phyloP scores from a whole-genome alignment of 352 stramenopile species.

The Phytophthora podocarpi region DNA sequence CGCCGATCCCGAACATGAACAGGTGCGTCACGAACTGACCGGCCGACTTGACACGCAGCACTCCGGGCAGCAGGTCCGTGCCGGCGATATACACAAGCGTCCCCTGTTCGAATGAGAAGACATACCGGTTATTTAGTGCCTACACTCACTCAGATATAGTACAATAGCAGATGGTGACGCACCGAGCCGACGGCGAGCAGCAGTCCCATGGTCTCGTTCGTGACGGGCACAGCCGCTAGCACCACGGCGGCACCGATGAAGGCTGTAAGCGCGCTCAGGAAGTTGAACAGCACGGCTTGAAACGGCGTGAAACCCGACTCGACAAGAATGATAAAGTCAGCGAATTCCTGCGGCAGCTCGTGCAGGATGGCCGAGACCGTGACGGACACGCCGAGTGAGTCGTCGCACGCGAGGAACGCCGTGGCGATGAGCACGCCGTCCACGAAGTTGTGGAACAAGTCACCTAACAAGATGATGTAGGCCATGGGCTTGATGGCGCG shows the following conservation, averaged over 20 bases:
- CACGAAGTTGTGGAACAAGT: conserved; percentile 91
- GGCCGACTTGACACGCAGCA: conserved; percentile 51
- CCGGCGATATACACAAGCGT: conserved; percentile 74
- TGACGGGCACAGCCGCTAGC: conserved; percentile 59
- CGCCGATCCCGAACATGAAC: conserved; percentile 64
- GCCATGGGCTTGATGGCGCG: conserved; percentile 52
- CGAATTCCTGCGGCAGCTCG: conserved; percentile 87
- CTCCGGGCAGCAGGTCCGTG: conserved; percentile 65
- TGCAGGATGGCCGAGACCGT: conserved; percentile 78
- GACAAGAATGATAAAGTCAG: conserved; percentile 88
- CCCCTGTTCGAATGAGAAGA: conserved; percentile 30
- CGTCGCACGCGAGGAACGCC: conserved; percentile 57
- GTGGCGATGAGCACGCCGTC: conserved; percentile 80
- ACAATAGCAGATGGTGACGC: conserved; percentile 37
- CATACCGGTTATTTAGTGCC: conserved; percentile 1
- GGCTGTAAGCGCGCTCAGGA: conserved; percentile 77
- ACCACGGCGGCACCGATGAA: conserved; percentile 73
- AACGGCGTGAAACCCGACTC: conserved; percentile 65
- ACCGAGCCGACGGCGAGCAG: conserved; percentile 78
- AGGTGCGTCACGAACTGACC: conserved; percentile 42
- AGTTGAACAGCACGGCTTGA: conserved; percentile 82
- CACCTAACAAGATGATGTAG: conserved; percentile 81
- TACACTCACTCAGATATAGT: not conserved
- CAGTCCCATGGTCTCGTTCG: conserved; percentile 64
- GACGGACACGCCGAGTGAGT: conserved; percentile 58